Conservation (phyloP, 768 basidiomycete genomes). For the Coprinellus aureogranulatus region DNA sequence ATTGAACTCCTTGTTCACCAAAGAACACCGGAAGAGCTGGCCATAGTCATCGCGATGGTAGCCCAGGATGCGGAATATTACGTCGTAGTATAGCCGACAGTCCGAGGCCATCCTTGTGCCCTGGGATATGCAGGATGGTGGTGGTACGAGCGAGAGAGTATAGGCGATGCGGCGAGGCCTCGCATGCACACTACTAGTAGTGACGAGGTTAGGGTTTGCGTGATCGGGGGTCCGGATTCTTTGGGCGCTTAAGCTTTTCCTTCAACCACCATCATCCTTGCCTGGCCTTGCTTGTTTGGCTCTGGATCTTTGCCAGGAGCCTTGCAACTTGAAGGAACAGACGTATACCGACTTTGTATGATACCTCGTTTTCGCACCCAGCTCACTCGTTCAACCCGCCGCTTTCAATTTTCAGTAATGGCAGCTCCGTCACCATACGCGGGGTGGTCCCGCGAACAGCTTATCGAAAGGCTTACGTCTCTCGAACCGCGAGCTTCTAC, state of each 20-base stretch:
- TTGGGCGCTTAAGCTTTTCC: no score
- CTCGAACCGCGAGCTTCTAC: slow-evolving; percentile 29
- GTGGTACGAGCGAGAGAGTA: background rate
- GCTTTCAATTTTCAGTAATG: slow-evolving; percentile 10
- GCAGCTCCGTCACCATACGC: slow-evolving; percentile 24
- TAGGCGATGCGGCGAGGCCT: no score
- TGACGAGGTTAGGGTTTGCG: no score
- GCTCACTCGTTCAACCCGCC: background rate
- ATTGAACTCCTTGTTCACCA: slow-evolving; percentile 48
- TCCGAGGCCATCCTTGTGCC: background rate
- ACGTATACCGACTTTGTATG: background rate
- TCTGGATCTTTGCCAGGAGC: no score
- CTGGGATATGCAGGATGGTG: background rate
- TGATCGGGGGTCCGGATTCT: no score
- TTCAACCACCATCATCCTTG: no score
- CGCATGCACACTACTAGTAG: no score
- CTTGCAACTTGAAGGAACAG: no score
- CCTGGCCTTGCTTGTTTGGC: no score
- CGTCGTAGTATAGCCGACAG: slow-evolving; percentile 27
- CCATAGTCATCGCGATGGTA: slow-evolving; percentile 31
- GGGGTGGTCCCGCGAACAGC: slow-evolving; percentile 53
- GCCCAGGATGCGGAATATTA: slow-evolving; percentile 34
- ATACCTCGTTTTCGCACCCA: slow-evolving; percentile 2
- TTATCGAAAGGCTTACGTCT: slow-evolving; percentile 63
- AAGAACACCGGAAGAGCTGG: slow-evolving; percentile 38